Evolutionary conservation across 192 early-diverging fungal genomes (phyloP), one percentile per base, ranked within the genome.

Genomic region (Tieghemiomyces parasiticus): DNA sequence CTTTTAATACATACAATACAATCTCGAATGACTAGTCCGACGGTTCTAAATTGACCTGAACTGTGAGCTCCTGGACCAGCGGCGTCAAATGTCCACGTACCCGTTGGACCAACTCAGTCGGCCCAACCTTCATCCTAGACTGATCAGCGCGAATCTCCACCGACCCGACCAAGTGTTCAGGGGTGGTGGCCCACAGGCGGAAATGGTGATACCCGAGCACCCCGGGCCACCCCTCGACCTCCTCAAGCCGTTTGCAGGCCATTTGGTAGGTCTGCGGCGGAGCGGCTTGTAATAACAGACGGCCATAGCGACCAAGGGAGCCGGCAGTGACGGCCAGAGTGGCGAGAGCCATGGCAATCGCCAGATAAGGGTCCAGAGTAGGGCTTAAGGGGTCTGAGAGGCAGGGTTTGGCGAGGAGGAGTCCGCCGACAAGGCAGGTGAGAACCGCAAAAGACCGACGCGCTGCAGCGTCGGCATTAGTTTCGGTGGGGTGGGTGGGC

Each of bases 101-200:
- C 38, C 38, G 38, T 16, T 42, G 38, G 38, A 42, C 8, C 6
- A 42, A 42, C 8, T 42, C 38, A 6, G 8, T 42, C 8, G 38
- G 6, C 50, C 22, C 2, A 13, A 25, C 30, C 12, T 14, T 52
- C 26, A 25, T 2, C 8, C 1, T 29, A 2, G 50, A 52, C 50
- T 24, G 20, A 47, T 3, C 25, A 47, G 20, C 6, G 14, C 2
- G 30, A 52, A 52, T 52, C n/a, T 52, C 50, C 26, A 52, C 24
- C 1, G 50, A 24, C 2, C 50, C 50, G 20, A 52, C 50, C 50
- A 52, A 25, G 16, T 52, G 20, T 2, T 52, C 50, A 13, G 50
- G 16, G 30, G 50, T 52, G 26, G 19, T 52, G 50, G 50, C 50
- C 50, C 50, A 52, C 2, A 52, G 50, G 22, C 30, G 19, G 26